phyloP scores from a whole-genome alignment of 2,329 filamentous ascomycete genomes.

The Colletotrichum acutatum region DNA sequence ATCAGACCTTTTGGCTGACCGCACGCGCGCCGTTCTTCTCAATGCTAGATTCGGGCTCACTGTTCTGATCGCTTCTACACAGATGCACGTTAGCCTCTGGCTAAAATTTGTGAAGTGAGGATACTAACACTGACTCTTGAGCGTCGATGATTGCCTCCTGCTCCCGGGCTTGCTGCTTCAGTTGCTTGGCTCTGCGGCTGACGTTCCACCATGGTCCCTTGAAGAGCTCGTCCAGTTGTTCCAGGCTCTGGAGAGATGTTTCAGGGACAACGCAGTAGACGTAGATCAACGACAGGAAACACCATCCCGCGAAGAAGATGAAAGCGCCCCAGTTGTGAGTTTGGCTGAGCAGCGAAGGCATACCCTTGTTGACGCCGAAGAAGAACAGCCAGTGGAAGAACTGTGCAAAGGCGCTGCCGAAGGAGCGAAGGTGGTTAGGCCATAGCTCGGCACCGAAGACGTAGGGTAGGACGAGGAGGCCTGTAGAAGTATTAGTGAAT shows the following conservation, averaged over 20 bases:
- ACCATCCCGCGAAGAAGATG: constrained; percentile 53
- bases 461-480: constrained; percentile 52
- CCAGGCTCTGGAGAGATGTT: constrained; percentile 33
- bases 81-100: not conserved
- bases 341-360: constrained; percentile 46
- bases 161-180: not conserved
- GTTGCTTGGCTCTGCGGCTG: not conserved
- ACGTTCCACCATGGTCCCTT: not conserved
- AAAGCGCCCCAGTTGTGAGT: constrained; percentile 56
- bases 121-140: not conserved
- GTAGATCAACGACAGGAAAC: constrained; percentile 49
- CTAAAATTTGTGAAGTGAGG: not conserved
- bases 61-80: not conserved
- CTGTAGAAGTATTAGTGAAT: constrained; percentile 24
- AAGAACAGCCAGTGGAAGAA: constrained; percentile 56
- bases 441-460: constrained; percentile 57
- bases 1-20: not conserved
- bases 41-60: not conserved
- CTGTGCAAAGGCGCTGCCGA: constrained; percentile 52
- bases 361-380: constrained; percentile 48
- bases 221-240: not conserved
- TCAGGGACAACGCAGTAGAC: constrained; percentile 53
- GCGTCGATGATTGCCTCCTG: not conserved
- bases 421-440: constrained; percentile 56
- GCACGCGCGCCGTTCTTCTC: not conserved